Base-by-base conservation (phyloP, 495 filamentous ascomycete genomes). In the Jackrogersella multiformis region DNA sequence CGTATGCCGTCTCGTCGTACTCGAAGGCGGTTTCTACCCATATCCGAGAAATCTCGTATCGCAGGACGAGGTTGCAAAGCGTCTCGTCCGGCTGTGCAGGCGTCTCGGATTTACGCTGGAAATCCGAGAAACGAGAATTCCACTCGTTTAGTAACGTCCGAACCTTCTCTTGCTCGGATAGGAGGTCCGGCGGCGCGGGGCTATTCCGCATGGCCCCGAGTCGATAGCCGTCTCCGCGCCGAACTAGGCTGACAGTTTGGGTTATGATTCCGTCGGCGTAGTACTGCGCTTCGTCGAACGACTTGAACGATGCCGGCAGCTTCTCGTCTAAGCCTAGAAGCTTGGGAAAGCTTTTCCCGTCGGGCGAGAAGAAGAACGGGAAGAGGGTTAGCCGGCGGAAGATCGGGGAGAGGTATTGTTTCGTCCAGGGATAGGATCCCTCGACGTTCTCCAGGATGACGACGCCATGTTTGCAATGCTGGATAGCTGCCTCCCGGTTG, bases 381-480 rank as follows among this genome's bases (percentile, higher is more conserved):
- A 70, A 73, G 12, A 81, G 38, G 26, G 77, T 80, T 32, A 81
- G 65, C 0, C 78, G 73, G 2, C 77, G 78, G 39, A 80, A 79
- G 49, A 81, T 78, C 49, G 79, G 79, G 6, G 80, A 76, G 4
- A 81, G 66, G 55, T 80, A 71, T 42, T 80, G 60, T 57, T 75
- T 78, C 39, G 78, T 70, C 77, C 76, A 77, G 6, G 71, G 65
- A 24, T 56, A 72, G 5, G 57, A 36, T 34, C 41, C 45, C 24
- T 71, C 65, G 2, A 61, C 51, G 16, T 78, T 76, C 38, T 78
- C 60, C 41, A 76, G 66, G 36, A 71, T 78, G 39, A 72, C 61
- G 10, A 80, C 79, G 16, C 78, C 78, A 57, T 80, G 79, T 13
- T 78, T 72, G 28, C 79, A 73, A 32, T 81, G 79, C 21, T 77